Conservation (phyloP, 139 green algal species). For the Astrephomene gubernaculifera region DNA sequence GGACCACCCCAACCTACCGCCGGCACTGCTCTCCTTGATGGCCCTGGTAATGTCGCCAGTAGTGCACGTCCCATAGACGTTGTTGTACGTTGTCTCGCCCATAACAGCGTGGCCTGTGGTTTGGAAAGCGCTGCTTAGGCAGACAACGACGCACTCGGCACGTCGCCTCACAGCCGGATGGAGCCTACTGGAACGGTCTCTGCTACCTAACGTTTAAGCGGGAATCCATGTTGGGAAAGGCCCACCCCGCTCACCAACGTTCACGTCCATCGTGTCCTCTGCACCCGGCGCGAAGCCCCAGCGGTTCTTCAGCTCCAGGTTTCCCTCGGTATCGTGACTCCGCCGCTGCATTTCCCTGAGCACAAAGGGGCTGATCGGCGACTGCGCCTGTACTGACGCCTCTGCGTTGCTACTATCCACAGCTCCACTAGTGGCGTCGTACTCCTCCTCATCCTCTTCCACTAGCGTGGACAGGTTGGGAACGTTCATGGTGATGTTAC, state of each 20-base stretch:
- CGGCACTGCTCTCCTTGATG: conserved; percentile 31
- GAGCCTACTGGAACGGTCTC: too few relatives aligned
- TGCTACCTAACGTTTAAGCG: too few relatives aligned
- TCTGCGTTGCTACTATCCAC: too few relatives aligned
- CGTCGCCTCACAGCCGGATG: too few relatives aligned
- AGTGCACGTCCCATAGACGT: conserved; percentile 71
- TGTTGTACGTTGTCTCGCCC: conserved; percentile 81
- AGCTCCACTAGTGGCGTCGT: too few relatives aligned
- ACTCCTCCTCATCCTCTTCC: conserved; percentile 79
- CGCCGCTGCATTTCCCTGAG: conserved; percentile 52
- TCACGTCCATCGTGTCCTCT: conserved; percentile 65
- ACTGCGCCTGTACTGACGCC: too few relatives aligned
- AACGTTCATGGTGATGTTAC: conserved; percentile 81
- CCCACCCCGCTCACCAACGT: conserved; percentile 55
- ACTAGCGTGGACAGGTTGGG: conserved; percentile 76
- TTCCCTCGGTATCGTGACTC: not conserved
- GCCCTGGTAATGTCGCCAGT: conserved; percentile 50
- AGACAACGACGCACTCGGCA: too few relatives aligned
- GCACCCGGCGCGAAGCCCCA: conserved; percentile 86
- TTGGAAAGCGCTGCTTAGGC: too few relatives aligned
- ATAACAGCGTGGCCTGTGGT: conserved; percentile 74
- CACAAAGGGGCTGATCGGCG: conserved; percentile 44
- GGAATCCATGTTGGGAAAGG: too few relatives aligned
- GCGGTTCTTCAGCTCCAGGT: conserved; percentile 62
- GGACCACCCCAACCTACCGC: too few relatives aligned